phyloP scores from a whole-genome alignment of 228 moss, liverwort and hornwort species.

The Sphagnum magellanicum region DNA sequence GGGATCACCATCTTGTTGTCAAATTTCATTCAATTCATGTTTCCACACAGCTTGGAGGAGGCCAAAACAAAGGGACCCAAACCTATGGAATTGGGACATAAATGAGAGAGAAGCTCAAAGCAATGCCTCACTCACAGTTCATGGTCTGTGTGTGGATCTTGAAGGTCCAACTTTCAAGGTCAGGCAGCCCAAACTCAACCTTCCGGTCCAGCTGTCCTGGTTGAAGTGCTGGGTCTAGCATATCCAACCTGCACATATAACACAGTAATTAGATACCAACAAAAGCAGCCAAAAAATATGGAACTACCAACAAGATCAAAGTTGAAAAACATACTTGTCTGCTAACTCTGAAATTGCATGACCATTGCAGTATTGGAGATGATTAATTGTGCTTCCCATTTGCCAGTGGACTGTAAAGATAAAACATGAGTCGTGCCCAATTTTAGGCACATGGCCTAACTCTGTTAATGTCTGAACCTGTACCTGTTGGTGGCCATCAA shows the following conservation, averaged over 20 bases:
- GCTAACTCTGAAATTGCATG: background rate
- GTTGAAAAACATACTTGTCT: background rate
- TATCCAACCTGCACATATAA: constrained; percentile 70
- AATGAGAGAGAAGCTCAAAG: constrained; percentile 89
- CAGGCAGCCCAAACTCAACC: constrained; percentile 92
- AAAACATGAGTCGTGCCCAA: too few relatives aligned
- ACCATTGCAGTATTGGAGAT: too few relatives aligned
- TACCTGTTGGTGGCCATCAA: constrained; percentile 97
- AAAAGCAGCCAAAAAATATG: background rate
- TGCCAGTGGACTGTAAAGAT: too few relatives aligned
- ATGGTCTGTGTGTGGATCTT: constrained; percentile 91
- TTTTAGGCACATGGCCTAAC: too few relatives aligned
- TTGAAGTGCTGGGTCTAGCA: constrained; percentile 93
- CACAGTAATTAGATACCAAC: background rate
- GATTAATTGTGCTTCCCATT: too few relatives aligned
- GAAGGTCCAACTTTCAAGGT: constrained; percentile 90
- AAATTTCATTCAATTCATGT: background rate
- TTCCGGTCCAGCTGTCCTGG: constrained; percentile 94
- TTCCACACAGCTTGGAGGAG: background rate
- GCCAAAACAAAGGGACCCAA: background rate
- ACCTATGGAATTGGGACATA: constrained; percentile 99
- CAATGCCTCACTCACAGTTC: constrained; percentile 87
- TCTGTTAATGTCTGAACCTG: background rate
- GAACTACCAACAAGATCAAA: background rate
- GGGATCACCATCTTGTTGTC: too few relatives aligned